Evolutionary conservation across 2,329 filamentous ascomycete genomes (phyloP), one percentile per base, ranked within the genome.

Genomic region (Arthrobotrys pseudoclavata): DNA sequence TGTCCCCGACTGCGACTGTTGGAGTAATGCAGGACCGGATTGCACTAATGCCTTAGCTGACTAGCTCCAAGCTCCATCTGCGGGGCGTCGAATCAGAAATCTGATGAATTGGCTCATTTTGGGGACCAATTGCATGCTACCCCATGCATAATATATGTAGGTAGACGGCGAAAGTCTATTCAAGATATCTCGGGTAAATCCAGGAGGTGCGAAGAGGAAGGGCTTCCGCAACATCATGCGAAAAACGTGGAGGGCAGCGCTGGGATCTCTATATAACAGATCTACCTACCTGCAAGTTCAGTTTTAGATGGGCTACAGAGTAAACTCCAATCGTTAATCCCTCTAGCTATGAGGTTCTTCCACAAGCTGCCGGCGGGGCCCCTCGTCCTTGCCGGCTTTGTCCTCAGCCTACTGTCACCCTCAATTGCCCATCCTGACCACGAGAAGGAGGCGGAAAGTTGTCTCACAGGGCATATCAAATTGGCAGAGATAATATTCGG

Each of bases 401-500:
- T 61, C 10, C 31, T 57, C 13, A 52, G 53, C 6, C 9, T 61
- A 10, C 10, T 50, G 10, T 26, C 26, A 4, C 26, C 34, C 6
- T 61, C 66, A 61, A 61, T 22, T 47, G 66, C 66, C 13, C 66
- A 69, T 61, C 26, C 66, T 5, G 12, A 24, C 10, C 24, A 61
- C 15, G 60, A 42, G 4, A 37, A 42, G 3, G 37, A 72, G 18
- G 10, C 10, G 1, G 60, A 64, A 37, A 63, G 37, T 22, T 72
- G 69, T 20, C 29, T 72, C 40, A 42, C 60, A 29, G 15, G 37
- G 3, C 50, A 72, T 64, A 34, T 72, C 12, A 57, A 29, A 40
- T 5, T 57, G 5, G 57, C 57, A 7, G 37, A 64, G 20, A 31
- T 60, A 15, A 15, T 72, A 15, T 18, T 50, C 20, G 60, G 69